Base-by-base conservation (phyloP, 352 stramenopile species). In the Phytophthora meadii region DNA sequence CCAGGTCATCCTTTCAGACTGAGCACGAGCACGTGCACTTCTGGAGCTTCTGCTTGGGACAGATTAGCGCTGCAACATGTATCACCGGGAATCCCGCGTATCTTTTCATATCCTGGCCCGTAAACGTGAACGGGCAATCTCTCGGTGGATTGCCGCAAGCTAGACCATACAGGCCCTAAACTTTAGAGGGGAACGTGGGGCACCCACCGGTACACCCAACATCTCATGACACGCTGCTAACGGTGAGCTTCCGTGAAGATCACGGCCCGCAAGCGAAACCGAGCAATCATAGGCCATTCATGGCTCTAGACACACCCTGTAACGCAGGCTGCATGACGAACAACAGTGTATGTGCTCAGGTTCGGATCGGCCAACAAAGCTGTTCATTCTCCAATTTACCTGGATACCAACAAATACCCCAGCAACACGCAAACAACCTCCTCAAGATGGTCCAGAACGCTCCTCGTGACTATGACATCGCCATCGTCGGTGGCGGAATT, bases 1-100 rank as follows among this genome's bases (percentile, higher is more conserved):
- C 7, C 27, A 32, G 0, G 22, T 22, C 22, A 30, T 6, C 68
- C 24, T 76, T 64, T 64, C 68, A 76, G 54, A 76, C 73, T 63
- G 63, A 76, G n/a, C 34, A 58, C 68, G 63, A 76, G n/a, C 34
- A 58, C 68, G 73, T 73, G 28, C 68, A 64, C 49, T 67, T 57
- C 58, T 77, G 68, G 48, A 77, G 36, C 49, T 64, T 68, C 34
- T 70, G 36, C 36, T 42, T 42, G 36, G 36, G 36, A 42, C 36
- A 42, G 36, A 42, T 42, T 42, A 34, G 30, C 30, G 30, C 8
- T 48, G 17, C 42, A 15, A 40, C 56, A 44, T 64, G 55, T 36
- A 64, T 54, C 32, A 55, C 55, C 55, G 45, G 46, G 55, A 60
- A 46, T 34, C 48, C 32, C 17, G 28, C 34, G 5, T 11, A 44